Conservation (phyloP, 2,329 filamentous ascomycete species). For the Fusarium falciforme region DNA sequence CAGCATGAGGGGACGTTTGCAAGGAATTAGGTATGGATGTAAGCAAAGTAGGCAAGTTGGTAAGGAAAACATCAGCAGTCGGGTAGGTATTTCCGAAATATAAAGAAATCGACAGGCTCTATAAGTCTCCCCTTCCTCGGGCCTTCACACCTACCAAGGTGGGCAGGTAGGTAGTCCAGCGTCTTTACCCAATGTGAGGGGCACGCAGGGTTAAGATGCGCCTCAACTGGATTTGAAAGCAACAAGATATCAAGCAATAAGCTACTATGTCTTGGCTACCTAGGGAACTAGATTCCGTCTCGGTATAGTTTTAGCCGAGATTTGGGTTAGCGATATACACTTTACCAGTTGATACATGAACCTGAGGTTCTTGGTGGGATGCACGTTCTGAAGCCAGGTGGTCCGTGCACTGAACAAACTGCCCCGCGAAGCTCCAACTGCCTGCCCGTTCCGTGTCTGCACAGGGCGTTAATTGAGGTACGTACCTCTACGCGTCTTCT, state of each 20-base stretch:
- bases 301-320: neutral
- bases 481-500: conserved; percentile 28
- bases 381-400: neutral
- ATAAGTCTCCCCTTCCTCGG: neutral
- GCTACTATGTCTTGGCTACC: neutral
- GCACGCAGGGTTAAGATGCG: neutral
- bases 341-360: neutral
- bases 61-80: neutral
- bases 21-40: neutral
- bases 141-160: neutral
- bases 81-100: neutral
- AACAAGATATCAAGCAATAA: neutral
- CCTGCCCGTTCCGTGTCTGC: neutral
- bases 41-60: neutral
- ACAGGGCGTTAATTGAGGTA: conserved; percentile 9
- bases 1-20: neutral
- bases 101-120: neutral
- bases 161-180: neutral
- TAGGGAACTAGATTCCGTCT: neutral
- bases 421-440: neutral
- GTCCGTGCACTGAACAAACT: neutral
- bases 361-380: neutral
- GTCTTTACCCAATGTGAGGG: neutral
- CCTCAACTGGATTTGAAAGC: neutral
- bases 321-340: neutral